Percentiles rank a stretch among this genome's conserved stretches.
phyloP scores from a whole-genome alignment of 2,329 filamentous ascomycete species.

The Monilinia polystroma region DNA sequence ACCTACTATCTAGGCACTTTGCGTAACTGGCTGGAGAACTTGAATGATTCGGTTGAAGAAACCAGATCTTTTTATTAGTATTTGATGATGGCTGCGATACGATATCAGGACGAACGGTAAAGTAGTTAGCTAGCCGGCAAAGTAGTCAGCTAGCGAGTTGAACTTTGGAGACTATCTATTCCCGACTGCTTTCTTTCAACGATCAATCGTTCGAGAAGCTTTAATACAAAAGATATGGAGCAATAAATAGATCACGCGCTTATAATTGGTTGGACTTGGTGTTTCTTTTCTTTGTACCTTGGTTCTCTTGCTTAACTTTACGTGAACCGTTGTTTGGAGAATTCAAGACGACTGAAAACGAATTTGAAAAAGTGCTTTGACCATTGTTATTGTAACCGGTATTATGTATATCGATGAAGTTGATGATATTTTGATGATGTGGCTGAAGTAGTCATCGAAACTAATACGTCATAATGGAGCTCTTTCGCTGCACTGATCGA shows the following conservation, averaged over 20 bases:
- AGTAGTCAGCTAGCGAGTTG: no score
- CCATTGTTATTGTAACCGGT: background rate
- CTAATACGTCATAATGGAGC: slow-evolving; percentile 1
- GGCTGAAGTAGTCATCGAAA: background rate
- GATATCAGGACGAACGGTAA: no score
- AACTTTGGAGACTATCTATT: no score
- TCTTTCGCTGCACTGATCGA: background rate
- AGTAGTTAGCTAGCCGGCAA: no score
- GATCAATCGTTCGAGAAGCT: background rate
- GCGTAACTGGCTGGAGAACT: background rate
- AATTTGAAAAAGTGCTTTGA: background rate
- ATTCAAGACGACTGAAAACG: background rate
- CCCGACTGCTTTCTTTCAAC: no score
- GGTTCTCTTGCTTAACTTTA: background rate
- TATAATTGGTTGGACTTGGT: background rate
- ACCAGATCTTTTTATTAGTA: background rate
- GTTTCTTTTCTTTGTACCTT: background rate
- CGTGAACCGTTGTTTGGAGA: background rate
- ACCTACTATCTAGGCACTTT: no score
- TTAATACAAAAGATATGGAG: background rate
- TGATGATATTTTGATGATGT: slow-evolving; percentile 8
- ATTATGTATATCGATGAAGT: background rate
- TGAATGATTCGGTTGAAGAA: background rate
- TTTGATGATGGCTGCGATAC: no score
- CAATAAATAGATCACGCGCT: background rate